phyloP scores from a whole-genome alignment of 805 yeast species.

The Candida incommunis region DNA sequence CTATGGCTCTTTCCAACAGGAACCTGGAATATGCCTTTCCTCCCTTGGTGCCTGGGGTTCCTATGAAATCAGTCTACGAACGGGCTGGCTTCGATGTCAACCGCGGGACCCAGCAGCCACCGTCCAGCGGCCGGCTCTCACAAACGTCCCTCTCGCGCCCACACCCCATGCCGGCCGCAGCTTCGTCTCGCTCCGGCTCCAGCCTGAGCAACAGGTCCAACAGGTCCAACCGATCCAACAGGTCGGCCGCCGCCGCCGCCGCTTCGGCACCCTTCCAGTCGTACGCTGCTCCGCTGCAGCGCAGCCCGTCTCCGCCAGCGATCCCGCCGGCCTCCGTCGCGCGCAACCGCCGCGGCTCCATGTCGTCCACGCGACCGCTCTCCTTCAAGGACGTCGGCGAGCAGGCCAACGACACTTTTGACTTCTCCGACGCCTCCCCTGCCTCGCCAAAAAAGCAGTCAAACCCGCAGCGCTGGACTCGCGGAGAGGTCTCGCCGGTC shows the following conservation, averaged over 20 bases:
- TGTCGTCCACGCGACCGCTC: background rate
- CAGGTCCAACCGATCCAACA: too few species aligned
- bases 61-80: conserved; percentile 24
- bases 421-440: background rate
- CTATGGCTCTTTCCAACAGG: conserved; percentile 3
- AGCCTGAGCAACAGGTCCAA: too few species aligned
- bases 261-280: too few species aligned
- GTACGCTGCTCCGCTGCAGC: background rate
- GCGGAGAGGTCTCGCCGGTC: background rate
- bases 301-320: background rate
- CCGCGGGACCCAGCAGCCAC: conserved; percentile 2
- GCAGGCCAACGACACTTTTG: background rate
- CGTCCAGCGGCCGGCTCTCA: too few species aligned
- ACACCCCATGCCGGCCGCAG: too few species aligned
- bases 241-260: too few species aligned
- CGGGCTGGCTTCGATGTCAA: conserved; percentile 29
- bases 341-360: background rate
- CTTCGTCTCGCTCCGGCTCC: too few species aligned
- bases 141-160: too few species aligned
- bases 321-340: background rate
- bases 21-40: conserved; percentile 26
- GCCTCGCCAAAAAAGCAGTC: background rate
- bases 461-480: background rate
- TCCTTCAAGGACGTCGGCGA: background rate
- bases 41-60: conserved; percentile 22